phyloP scores from a whole-genome alignment of 768 basidiomycete genomes.

The Vararia minispora region DNA sequence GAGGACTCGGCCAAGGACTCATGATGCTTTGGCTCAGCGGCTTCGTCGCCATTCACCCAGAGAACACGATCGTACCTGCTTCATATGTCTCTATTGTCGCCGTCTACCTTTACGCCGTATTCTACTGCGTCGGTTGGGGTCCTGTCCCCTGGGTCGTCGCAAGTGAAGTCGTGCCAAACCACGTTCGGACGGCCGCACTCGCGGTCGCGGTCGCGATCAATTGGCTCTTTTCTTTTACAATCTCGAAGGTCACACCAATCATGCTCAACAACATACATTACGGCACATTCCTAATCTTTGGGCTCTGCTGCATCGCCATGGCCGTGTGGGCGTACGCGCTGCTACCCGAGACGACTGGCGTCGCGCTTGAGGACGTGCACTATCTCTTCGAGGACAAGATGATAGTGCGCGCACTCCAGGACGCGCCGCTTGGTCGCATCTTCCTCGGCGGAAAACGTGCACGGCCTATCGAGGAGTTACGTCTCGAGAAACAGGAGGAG shows the following conservation, averaged over 20 bases:
- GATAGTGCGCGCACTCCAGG: slow-evolving; percentile 25
- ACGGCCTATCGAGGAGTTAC: slow-evolving; percentile 11
- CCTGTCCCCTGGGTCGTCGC: slow-evolving; percentile 32
- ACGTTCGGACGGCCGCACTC: slow-evolving; percentile 28
- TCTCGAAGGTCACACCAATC: slow-evolving; percentile 33
- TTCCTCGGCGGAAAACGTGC: slow-evolving; percentile 21
- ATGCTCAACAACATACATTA: slow-evolving; percentile 20
- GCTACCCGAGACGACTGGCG: slow-evolving; percentile 37
- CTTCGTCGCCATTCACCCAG: slow-evolving; percentile 27
- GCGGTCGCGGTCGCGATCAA: slow-evolving; percentile 29
- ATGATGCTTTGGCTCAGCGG: slow-evolving; percentile 39
- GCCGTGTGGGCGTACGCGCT: slow-evolving; percentile 31
- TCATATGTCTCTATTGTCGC: slow-evolving; percentile 34
- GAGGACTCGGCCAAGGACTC: slow-evolving; percentile 35
- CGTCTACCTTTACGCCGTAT: slow-evolving; percentile 36
- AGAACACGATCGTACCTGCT: slow-evolving; percentile 22
- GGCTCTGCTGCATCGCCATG: slow-evolving; percentile 30
- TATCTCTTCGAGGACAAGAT: slow-evolving; percentile 31
- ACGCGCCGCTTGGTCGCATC: slow-evolving; percentile 29
- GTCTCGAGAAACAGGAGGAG: too few species aligned
- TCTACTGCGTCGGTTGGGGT: slow-evolving; percentile 31
- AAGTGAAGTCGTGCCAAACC: slow-evolving; percentile 33
- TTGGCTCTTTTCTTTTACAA: slow-evolving; percentile 36
- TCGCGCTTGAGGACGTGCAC: slow-evolving; percentile 35
- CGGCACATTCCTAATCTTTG: slow-evolving; percentile 31